Conservation (phyloP, 164 flowering plant genomes). For the Protea cynaroides region DNA sequence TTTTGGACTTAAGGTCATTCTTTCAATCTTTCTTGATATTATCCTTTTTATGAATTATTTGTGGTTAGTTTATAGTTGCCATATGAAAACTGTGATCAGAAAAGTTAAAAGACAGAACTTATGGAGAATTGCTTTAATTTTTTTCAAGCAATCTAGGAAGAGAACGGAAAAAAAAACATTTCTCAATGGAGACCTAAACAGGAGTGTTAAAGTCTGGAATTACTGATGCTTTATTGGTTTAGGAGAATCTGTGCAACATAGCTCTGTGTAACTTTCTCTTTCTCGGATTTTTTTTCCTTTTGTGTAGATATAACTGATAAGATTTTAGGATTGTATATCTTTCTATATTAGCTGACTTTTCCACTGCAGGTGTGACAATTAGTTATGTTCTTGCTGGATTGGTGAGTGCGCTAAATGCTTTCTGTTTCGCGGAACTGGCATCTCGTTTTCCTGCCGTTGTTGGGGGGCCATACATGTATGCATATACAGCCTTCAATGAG, state of each 20-base stretch:
- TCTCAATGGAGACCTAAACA: no score
- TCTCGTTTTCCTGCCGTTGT: slow-evolving; percentile 96
- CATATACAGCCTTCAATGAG: slow-evolving; percentile 94
- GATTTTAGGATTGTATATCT: not conserved
- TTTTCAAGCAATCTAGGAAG: no score
- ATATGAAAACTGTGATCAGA: no score
- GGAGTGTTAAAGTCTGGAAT: no score
- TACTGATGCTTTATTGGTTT: not conserved
- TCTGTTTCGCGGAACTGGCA: slow-evolving; percentile 90
- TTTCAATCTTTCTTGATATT: no score
- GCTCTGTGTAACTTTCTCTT: not conserved
- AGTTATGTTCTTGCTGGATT: slow-evolving; percentile 90
- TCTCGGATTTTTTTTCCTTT: no score
- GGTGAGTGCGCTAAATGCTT: slow-evolving; percentile 83
- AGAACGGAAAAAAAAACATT: no score
- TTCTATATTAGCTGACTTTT: not conserved
- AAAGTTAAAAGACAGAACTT: no score
- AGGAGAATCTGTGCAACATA: not conserved
- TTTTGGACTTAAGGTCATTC: no score
- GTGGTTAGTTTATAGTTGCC: no score
- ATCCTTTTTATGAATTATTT: no score
- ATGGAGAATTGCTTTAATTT: no score
- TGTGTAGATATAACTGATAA: not conserved
- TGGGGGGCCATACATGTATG: slow-evolving; percentile 91
- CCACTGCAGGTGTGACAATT: slow-evolving; percentile 76